Conservation (phyloP, 2,329 filamentous ascomycete species). For the Venturia aucupariae region DNA sequence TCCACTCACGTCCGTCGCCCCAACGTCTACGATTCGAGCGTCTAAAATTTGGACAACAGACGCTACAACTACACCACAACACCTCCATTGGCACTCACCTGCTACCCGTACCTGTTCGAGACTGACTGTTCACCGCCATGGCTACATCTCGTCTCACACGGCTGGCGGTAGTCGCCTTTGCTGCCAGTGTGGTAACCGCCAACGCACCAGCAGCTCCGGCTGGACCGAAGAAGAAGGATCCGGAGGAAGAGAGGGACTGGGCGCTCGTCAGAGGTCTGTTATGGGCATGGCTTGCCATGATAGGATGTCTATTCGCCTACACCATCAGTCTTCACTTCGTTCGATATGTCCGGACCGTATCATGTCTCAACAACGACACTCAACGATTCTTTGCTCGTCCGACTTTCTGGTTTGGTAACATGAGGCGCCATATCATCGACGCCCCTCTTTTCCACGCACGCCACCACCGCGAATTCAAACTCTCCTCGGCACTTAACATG, state of each 20-base stretch:
- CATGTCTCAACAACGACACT: slow-evolving; percentile 67
- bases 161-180: not conserved
- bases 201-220: not conserved
- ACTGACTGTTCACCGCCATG: not conserved
- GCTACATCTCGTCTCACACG: not conserved
- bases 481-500: slow-evolving; percentile 40
- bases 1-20: not conserved
- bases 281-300: slow-evolving; percentile 13
- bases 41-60: not conserved
- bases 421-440: slow-evolving; percentile 39
- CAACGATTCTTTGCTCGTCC: slow-evolving; percentile 69
- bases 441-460: slow-evolving; percentile 39
- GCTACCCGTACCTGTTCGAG: not conserved
- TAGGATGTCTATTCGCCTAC: slow-evolving; percentile 8
- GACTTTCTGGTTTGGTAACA: slow-evolving; percentile 38
- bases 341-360: slow-evolving; percentile 62
- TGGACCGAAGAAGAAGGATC: not conserved
- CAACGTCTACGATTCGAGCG: no score
- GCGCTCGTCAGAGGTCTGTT: slow-evolving; percentile 6
- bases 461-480: slow-evolving; percentile 43
- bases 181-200: not conserved
- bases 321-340: slow-evolving; percentile 46
- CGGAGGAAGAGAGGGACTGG: slow-evolving; percentile 11
- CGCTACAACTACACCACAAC: not conserved
- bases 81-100: not conserved